A percentile compares a stretch with the other conserved stretches of the same genome.
Conservation (phyloP, 2,329 filamentous ascomycete species). For the Alternaria sp. region DNA sequence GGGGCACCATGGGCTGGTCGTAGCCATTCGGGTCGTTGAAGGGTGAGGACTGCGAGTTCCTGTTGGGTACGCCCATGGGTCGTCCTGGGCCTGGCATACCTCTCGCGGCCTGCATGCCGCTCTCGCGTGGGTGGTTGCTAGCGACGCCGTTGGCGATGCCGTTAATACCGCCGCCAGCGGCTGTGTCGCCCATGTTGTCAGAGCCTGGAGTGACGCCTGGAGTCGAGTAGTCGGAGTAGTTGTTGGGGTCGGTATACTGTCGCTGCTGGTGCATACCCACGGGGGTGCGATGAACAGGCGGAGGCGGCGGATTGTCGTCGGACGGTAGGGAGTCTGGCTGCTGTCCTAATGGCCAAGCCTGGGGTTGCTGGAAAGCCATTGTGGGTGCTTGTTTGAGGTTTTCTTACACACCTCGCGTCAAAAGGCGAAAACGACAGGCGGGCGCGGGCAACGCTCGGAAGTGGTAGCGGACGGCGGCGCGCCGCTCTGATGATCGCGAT, state of each 20-base stretch:
- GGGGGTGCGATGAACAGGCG: slow-evolving; percentile 44
- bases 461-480: slow-evolving; percentile 15
- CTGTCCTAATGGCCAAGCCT: slow-evolving; percentile 33
- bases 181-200: slow-evolving; percentile 71
- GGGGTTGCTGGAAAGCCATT: slow-evolving; percentile 36
- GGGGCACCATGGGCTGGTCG: slow-evolving; percentile 31
- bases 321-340: slow-evolving; percentile 30
- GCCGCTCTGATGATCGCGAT: slow-evolving; percentile 23
- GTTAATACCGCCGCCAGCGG: slow-evolving; percentile 71
- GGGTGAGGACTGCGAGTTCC: slow-evolving; percentile 35
- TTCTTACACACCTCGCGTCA: slow-evolving; percentile 16
- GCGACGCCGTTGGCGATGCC: slow-evolving; percentile 71
- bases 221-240: slow-evolving; percentile 47
- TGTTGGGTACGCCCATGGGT: slow-evolving; percentile 34
- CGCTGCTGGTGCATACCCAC: slow-evolving; percentile 41
- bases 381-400: slow-evolving; percentile 5
- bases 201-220: slow-evolving; percentile 64
- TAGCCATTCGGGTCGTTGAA: slow-evolving; percentile 39
- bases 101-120: slow-evolving; percentile 70
- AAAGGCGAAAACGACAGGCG: slow-evolving; percentile 13
- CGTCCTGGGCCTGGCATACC: slow-evolving; percentile 38
- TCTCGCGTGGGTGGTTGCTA: slow-evolving; percentile 67
- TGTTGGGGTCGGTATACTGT: slow-evolving; percentile 38
- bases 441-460: slow-evolving; percentile 11
- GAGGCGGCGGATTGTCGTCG: slow-evolving; percentile 45